Evolutionary conservation across 495 filamentous ascomycete genomes (phyloP), one percentile per base, ranked within the genome.

Genomic region (Hypoxylon subgilvum): DNA sequence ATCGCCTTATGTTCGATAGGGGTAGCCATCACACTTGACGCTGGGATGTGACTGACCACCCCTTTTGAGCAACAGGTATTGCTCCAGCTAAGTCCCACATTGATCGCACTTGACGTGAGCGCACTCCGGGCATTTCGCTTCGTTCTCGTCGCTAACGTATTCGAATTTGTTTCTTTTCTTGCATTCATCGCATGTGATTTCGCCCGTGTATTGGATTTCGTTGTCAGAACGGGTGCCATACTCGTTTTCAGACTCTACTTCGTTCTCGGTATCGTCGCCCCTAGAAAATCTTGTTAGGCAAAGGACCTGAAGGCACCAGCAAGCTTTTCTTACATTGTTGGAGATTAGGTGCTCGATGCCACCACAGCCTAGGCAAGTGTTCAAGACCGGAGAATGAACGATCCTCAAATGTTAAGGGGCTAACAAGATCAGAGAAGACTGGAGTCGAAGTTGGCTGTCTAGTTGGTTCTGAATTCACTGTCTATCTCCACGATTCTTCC

Each of bases 251-350:
- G n/a, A n/a, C n/a, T n/a, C n/a, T n/a, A n/a, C n/a, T n/a, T n/a
- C n/a, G n/a, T n/a, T n/a, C n/a, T 39, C 40, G 23, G 46, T 23
- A 0, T 22, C 27, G 10, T 54, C 60, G 22, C 6, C 21, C 61
- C 61, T 64, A 41, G 18, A 1, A 6, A 1, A 6, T 27, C 21
- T 36, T 27, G 12, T 62, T 42, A 62, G 46, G n/a, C n/a, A 31
- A 43, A 7, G n/a, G 6, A 2, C 0, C 9, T 8, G 1, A 30
- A 36, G 25, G 31, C 9, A 3, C 2, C 14, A 23, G 16, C n/a
- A 4, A 3, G 39, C 18, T 18, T 12, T 12, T 18, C 52, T 57
- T 12, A 63, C 59, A 63, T 63, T 52, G 19, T 57, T n/a, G n/a
- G n/a, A n/a, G 4, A 17, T 25, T 3, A 21, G 19, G 23, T 27